Base-by-base conservation (phyloP, 352 stramenopile species). In the Globisporangium radiosum region DNA sequence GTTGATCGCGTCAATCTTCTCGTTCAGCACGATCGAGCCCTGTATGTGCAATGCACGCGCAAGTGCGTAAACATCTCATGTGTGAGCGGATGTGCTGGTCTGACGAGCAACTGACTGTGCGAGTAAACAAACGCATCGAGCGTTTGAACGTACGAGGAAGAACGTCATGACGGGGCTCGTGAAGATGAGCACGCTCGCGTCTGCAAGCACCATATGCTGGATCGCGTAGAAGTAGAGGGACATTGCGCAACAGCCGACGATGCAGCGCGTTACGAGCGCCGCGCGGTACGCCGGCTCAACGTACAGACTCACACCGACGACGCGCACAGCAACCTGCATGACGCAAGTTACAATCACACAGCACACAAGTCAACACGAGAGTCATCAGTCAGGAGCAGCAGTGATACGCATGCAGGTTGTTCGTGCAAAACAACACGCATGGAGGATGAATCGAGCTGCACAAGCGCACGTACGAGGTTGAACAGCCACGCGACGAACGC, bases 141-240 rank as follows among this genome's bases (percentile, higher is more conserved):
- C 10, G 14, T 3, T 25, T 44, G 40, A 1, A 60, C 56, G 52
- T 47, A 87, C 79, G 68, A 89, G 62, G 38, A 76, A 70, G 54
- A 83, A 88, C 0, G 68, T 84, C 43, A 87, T 68, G 42, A 92
- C 58, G 8, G 82, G 82, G 40, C 76, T 89, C 40, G 72, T 76
- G 45, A 83, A 86, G n/a, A 85, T 72, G 38, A 92, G 72, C 38
- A 78, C 72, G 14, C 70, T 85, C 8, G 78, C 82, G 56, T 92
- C 83, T 11, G 77, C 79, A 8, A 88, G 64, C 42, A 78, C 69
- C 62, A 89, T 68, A 43, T 80, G 68, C 42, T 78, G 63, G 56
- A 90, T 76, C 19, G 77, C 71, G 64, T 83, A 73, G 38, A 87
- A 75, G n/a, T 63, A 59, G 14, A 90, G 51, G 5, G 67, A 64